These are phyloP conservation scores for Kurtzmaniella cleridarum DNA, from an alignment of 805 yeast species.

Conservation along the genomic window DNA sequence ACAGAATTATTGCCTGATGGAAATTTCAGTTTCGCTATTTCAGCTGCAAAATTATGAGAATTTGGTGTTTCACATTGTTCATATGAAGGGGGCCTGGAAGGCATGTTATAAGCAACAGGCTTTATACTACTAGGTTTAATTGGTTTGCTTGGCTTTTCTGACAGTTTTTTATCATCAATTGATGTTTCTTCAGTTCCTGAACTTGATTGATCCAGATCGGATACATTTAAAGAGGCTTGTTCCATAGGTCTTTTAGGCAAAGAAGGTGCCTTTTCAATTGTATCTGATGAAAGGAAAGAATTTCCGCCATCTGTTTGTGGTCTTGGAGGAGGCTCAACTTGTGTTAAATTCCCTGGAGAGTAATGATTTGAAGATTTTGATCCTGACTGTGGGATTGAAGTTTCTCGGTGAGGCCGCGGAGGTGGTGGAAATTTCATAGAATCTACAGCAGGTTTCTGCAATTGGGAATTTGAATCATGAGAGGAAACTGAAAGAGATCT, in stretches of 20 bases:
- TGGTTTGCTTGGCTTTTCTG: constrained; percentile 2
- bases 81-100: constrained; percentile 3
- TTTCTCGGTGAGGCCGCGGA: background rate
- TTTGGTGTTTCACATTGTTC: too few species aligned
- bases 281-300: background rate
- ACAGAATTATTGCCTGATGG: too few species aligned
- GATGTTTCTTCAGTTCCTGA: constrained; percentile 11
- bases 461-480: background rate
- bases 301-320: too few species aligned
- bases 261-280: background rate
- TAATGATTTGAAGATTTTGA: background rate
- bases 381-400: background rate
- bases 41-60: too few species aligned
- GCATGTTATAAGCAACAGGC: too few species aligned
- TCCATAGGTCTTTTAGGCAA: background rate
- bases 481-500: constrained; percentile 6
- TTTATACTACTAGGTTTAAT: background rate
- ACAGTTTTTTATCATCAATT: constrained; percentile 13
- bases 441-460: background rate
- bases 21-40: too few species aligned
- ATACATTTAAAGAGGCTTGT: background rate
- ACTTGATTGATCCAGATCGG: constrained; percentile 6
- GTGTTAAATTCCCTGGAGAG: too few species aligned
- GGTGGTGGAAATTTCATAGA: constrained; percentile 3
- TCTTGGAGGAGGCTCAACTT: too few species aligned